Evolutionary conservation across 2,329 filamentous ascomycete species (phyloP), one percentile per base, ranked within the genome.

Genomic region (Fusarium scirpi): DNA sequence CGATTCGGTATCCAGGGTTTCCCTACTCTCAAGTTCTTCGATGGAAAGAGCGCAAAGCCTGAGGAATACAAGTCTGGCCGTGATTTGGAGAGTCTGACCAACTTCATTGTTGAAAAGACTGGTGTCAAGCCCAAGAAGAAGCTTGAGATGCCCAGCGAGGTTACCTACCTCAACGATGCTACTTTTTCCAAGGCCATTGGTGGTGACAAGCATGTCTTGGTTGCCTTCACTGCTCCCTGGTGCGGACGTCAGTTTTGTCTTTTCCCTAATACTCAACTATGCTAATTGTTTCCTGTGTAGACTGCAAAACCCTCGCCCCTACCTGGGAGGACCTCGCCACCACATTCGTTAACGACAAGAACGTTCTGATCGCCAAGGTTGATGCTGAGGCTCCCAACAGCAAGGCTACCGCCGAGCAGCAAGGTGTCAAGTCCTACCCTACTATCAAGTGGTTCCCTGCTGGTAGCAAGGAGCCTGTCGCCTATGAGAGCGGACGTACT

Each of bases 361-460:
- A 87, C 71, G 93, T 99, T 69, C 79, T 97, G 46, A 90, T 99
- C 77, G 96, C 94, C 81, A 98, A 99, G 86, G 92, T 99, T 67
- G 95, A 99, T 79, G 94, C 94, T 78, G 95, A 99, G 83, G 90
- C 92, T 30, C 90, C 93, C 75, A 93, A 93, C 81, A 89, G 91
- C 81, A 98, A 97, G 84, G 87, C 88, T 46, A 90, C 91, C 52
- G 91, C 94, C 54, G 82, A 89, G 78, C 89, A 91, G 54, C 91
- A 96, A 78, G 93, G 90, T 66, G 89, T 99, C 73, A 87, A 87
- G 58, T 93, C 92, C 38, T 99, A 97, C 87, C 96, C 96, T 52
- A 99, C 96, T 69, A 97, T 99, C 86, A 97, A 97, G 85, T 99
- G 91, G 89, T 99, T 98, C 88, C 89, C 94, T 74, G 92, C 92